phyloP scores from a whole-genome alignment of 192 early-diverging fungal species.

The Funneliformis geosporum region DNA sequence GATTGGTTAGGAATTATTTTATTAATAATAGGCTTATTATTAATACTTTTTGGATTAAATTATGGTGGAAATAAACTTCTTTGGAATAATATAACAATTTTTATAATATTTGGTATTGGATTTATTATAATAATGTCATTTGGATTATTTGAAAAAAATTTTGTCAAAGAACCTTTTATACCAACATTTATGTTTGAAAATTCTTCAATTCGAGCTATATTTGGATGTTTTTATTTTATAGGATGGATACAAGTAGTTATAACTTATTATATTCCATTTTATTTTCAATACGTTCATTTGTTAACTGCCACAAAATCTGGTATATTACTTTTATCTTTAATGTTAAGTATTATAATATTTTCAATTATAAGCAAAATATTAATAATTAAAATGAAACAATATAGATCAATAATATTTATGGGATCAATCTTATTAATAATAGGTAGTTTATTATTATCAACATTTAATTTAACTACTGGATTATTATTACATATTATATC shows the following conservation, averaged over 20 bases:
- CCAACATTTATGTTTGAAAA: constrained; percentile 1
- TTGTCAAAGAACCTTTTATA: constrained; percentile 4
- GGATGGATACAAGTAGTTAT: constrained; percentile 29
- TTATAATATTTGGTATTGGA: background rate
- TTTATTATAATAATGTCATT: background rate
- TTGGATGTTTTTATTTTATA: constrained; percentile 23
- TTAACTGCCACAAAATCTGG: background rate
- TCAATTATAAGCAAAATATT: background rate
- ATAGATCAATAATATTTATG: constrained; percentile 1
- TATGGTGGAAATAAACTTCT: background rate
- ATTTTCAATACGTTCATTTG: constrained; percentile 10
- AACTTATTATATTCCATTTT: constrained; percentile 24
- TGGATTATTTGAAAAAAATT: constrained; percentile 1
- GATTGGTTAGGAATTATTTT: constrained; percentile 24
- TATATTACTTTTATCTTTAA: constrained; percentile 16
- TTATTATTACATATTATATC: background rate
- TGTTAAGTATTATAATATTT: background rate
- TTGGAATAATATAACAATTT: constrained; percentile 12
- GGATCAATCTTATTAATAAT: constrained; percentile 6
- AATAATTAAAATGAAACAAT: background rate
- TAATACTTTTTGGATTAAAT: constrained; percentile 6
- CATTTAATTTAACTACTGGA: background rate
- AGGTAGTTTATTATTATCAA: background rate
- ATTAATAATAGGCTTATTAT: background rate
- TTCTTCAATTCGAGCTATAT: constrained; percentile 19